A percentile compares a stretch with the other conserved stretches of the same genome.
These are phyloP conservation scores for Gaultheria prostrata DNA, from an alignment of 148 eudicot genomes.

Conservation along the genomic window DNA sequence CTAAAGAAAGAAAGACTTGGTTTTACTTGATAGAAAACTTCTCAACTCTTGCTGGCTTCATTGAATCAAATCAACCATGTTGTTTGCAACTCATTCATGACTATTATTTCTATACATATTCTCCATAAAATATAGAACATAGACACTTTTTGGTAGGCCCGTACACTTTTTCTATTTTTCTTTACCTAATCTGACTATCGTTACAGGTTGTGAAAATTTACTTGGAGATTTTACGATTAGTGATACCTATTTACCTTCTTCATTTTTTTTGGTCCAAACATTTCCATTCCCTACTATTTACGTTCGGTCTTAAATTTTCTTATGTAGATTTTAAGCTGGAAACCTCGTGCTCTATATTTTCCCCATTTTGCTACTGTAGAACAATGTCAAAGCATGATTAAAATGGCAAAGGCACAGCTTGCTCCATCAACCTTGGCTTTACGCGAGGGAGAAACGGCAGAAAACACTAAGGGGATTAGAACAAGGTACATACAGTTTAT, in stretches of 20 bases:
- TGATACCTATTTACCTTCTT: not conserved
- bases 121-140: not conserved
- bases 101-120: not conserved
- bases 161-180: not conserved
- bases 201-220: not conserved
- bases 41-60: not conserved
- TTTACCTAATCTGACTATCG: not conserved
- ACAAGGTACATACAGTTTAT: constrained; percentile 54
- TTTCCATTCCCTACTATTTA: not conserved
- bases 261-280: not conserved
- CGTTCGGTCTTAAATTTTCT: constrained; percentile 5
- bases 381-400: constrained; percentile 64
- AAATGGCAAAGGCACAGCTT: constrained; percentile 55
- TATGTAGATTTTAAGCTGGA: constrained; percentile 80
- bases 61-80: not conserved
- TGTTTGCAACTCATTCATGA: not conserved
- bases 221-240: not conserved
- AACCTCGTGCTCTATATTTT: constrained; percentile 66
- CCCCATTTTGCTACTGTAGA: constrained; percentile 77
- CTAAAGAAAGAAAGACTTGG: no score
- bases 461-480: constrained; percentile 67
- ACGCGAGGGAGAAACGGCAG: constrained; percentile 77
- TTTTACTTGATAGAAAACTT: not conserved
- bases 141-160: not conserved
- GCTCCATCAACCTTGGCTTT: constrained; percentile 75